Conservation (phyloP, 2,329 filamentous ascomycete species). For the Tolypocladium sp. region DNA sequence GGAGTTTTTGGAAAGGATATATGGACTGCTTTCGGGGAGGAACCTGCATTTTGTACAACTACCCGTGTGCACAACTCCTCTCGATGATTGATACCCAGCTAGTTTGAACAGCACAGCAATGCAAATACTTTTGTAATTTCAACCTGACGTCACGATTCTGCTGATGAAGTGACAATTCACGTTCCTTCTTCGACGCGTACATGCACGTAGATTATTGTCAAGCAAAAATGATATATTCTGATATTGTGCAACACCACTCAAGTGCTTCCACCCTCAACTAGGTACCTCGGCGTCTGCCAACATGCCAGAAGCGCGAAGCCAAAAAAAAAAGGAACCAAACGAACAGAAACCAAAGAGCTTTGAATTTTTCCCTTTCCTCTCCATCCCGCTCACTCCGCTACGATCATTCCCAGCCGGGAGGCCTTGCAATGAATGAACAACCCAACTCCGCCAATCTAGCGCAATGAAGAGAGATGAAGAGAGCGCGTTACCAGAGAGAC, state of each 20-base stretch:
- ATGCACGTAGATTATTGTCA: neutral
- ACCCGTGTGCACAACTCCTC: neutral
- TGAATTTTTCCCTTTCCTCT: conserved; percentile 1
- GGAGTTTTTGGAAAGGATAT: neutral
- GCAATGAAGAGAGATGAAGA: conserved; percentile 12
- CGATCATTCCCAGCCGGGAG: conserved; percentile 11
- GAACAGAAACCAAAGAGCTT: neutral
- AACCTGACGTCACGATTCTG: neutral
- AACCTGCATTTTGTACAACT: neutral
- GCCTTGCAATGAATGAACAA: conserved; percentile 10
- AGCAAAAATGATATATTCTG: neutral
- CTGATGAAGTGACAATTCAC: too few relatives aligned
- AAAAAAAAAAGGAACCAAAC: neutral
- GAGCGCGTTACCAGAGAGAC: conserved; percentile 4
- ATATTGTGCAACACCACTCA: neutral
- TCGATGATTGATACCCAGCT: conserved; percentile 1
- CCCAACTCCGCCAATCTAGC: conserved; percentile 17
- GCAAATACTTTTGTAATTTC: neutral
- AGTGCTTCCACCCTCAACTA: neutral
- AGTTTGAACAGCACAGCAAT: neutral
- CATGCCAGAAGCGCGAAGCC: neutral
- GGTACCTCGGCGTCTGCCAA: neutral
- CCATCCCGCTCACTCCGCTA: conserved; percentile 11
- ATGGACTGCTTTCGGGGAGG: neutral
- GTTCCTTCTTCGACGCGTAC: neutral